Conservation (phyloP, 495 filamentous ascomycete species). For the Talaromyces stipitatus region DNA sequence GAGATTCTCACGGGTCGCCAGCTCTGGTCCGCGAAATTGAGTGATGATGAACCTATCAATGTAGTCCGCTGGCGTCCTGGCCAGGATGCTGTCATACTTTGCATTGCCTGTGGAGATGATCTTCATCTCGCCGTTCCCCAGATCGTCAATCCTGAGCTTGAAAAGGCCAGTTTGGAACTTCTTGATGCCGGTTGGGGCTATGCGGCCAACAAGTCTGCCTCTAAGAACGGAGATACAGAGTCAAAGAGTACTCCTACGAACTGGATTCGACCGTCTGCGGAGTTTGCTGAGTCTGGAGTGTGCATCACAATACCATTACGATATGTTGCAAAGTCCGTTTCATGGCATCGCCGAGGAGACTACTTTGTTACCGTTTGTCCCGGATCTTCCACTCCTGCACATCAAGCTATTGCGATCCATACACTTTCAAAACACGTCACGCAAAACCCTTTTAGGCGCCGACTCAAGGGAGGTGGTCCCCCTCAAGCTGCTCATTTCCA, state of each 20-base stretch:
- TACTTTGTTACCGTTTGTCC: conserved; percentile 92
- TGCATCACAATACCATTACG: conserved; percentile 71
- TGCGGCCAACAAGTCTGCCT: conserved; percentile 60
- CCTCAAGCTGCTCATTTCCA: conserved; percentile 91
- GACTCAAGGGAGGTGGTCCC: conserved; percentile 69
- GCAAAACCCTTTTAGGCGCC: conserved; percentile 80
- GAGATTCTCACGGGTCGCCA: conserved; percentile 81
- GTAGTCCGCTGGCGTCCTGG: conserved; percentile 84
- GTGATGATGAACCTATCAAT: conserved; percentile 76
- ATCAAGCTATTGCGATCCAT: conserved; percentile 82
- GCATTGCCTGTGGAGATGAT: conserved; percentile 76
- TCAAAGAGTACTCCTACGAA: conserved; percentile 70
- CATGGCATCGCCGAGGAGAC: conserved; percentile 90
- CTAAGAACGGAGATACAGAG: conserved; percentile 44
- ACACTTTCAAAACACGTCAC: conserved; percentile 90
- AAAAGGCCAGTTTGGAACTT: conserved; percentile 63
- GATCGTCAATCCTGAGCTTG: conserved; percentile 60
- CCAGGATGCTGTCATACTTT: conserved; percentile 71
- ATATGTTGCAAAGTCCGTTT: conserved; percentile 78
- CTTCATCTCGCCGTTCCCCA: conserved; percentile 77
- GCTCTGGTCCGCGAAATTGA: conserved; percentile 74
- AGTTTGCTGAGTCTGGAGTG: conserved; percentile 68
- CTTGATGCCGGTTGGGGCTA: conserved; percentile 87
- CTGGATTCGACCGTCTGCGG: conserved; percentile 74
- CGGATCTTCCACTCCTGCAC: conserved; percentile 53